Base-by-base conservation (phyloP, 139 green algal genomes). In the Spirogloea muscicola region DNA sequence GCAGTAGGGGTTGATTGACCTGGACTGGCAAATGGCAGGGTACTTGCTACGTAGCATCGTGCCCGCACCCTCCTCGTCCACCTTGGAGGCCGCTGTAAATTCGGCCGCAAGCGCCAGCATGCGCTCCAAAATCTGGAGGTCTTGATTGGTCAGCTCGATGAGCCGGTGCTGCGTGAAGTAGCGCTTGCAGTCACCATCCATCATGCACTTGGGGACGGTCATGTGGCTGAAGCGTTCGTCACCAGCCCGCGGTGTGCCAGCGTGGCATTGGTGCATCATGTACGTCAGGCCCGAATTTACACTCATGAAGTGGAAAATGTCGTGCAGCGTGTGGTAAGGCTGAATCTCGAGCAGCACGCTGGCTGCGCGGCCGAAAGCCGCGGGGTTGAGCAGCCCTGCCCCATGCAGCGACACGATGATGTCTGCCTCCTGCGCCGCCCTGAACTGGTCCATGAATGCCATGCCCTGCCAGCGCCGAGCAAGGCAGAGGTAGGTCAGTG, bases 341-440 rank as follows among this genome's bases (percentile, higher is more conserved):
- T 36, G 21, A 7, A 76, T 69, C 25, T 76, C 67, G n/a, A 76
- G 16, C 18, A 76, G 25, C 16, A 76, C 46, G 3, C 49, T 34
- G 39, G n/a, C 27, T 3, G 38, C 29, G 39, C 58, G 55, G 5
- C 36, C 67, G 29, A 76, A 76, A 1, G 67, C 49, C n/a, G 67
- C 67, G n/a, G 67, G 38, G 49, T 76, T 76, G 55, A 49, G 65
- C 49, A 69, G 49, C 10, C 67, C 67, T 33, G 67, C 67, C 25
- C 67, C 67, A 18, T 76, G 67, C n/a, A 76, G 67, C 16, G 38
- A 38, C 13, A 76, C n/a, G 49, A 76, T 59, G 67, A 76, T 42
- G 67, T 76, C 67, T 34, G 67, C 49, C 16, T 9, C n/a, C 29
- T 76, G 67, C 6, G 46, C 49, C 27, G 44, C 36, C 16, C 27